Conservation (phyloP, 176 grass and related monocot species). For the Tillandsia fasciculata region DNA sequence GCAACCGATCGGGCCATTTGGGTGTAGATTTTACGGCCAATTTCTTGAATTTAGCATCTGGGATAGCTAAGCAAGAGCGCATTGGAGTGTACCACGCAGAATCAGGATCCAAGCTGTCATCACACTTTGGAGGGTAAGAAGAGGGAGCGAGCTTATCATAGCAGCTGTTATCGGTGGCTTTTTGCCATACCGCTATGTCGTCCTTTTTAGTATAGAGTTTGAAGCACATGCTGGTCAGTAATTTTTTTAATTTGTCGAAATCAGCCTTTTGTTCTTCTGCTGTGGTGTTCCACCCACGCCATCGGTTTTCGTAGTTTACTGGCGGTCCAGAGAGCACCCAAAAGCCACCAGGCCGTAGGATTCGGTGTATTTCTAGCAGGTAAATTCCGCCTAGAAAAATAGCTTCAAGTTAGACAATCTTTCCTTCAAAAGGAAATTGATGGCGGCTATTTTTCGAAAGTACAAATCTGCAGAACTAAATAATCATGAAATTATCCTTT, state of each 20-base stretch:
- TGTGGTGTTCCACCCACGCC: constrained; percentile 97
- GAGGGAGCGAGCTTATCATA: constrained; percentile 60
- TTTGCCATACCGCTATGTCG: constrained; percentile 94
- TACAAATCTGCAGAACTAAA: too few species aligned
- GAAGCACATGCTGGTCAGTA: constrained; percentile 77
- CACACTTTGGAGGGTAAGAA: constrained; percentile 64
- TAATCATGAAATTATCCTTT: not conserved
- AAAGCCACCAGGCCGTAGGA: constrained; percentile 76
- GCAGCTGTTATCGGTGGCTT: constrained; percentile 44
- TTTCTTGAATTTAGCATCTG: constrained; percentile 46
- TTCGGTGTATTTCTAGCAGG: constrained; percentile 73
- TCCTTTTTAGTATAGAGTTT: constrained; percentile 71
- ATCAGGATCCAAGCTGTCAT: constrained; percentile 79
- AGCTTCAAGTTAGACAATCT: not conserved
- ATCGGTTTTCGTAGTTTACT: constrained; percentile 87
- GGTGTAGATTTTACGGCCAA: constrained; percentile 32
- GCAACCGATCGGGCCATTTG: constrained; percentile 76
- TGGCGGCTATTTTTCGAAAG: too few species aligned
- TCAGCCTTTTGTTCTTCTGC: constrained; percentile 67
- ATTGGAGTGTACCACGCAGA: constrained; percentile 87
- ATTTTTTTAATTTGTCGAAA: constrained; percentile 53
- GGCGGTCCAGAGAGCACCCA: constrained; percentile 95
- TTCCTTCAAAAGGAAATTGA: not conserved
- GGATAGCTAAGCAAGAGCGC: constrained; percentile 58
- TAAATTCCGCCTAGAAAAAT: constrained; percentile 56